Evolutionary conservation across 2,329 filamentous ascomycete genomes (phyloP), one percentile per base, ranked within the genome.

Genomic region (Colletotrichum sp.): DNA sequence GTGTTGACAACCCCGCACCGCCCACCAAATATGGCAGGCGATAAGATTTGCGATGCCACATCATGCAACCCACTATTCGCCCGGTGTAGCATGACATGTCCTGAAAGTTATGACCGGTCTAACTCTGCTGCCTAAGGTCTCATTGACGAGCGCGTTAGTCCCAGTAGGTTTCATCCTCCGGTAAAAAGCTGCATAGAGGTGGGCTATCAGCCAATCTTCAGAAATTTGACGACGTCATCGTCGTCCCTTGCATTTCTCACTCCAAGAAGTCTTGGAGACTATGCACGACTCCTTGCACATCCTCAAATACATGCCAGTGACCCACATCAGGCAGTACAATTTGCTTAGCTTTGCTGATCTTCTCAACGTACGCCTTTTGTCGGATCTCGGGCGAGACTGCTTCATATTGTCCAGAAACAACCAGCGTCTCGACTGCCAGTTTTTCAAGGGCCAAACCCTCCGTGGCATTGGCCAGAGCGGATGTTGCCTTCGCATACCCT

Each of bases 401-500:
- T 1, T 90, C 88, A 19, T 89, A 84, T 1, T 83, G 81, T 0
- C 89, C 88, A 0, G 86, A 87, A 3, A 90, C 75, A 57, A 91
- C 82, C 34, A 85, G 78, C 1, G 82, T 83, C n/a, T 81, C 78
- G 7, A 80, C 78, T 11, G 82, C 77, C 6, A 88, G 67, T 8
- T 79, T 75, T 25, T 81, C 77, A 4, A 88, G 77, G 27, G 84
- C 79, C 27, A 88, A 65, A 19, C 78, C 71, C 25, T 80, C 77
- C 3, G 79, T 80, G 1, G 85, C 85, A 6, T 81, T 81, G 5
- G 87, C 89, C 34, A 91, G 82, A 4, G 89, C 89, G 32, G 82
- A 82, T 57, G 88, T 89, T 0, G 85, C 89, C 76, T 91, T 91
- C 2, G 90, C 90, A 79, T 91, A 91, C 2, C 87, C 87, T 76